Evolutionary conservation across 106 monocot genomes (phyloP).

Genomic region (Narthecium ossifragum): DNA sequence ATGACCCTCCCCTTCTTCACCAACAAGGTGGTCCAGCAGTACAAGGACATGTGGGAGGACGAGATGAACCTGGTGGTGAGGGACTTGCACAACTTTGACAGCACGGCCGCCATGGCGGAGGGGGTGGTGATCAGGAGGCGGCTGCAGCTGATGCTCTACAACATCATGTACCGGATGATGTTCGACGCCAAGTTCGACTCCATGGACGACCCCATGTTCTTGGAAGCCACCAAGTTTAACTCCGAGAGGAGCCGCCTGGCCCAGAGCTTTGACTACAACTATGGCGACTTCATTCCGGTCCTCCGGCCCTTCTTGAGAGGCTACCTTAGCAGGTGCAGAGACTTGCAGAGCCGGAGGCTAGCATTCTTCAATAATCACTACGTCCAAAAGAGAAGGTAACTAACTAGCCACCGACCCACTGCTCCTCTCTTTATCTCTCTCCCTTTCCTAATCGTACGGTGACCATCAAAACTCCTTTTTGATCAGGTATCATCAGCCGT

Average conservation of each 20-base stretch:
- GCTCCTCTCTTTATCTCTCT: no score
- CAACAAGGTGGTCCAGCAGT: constrained; percentile 71
- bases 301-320: constrained; percentile 30
- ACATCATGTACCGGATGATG: constrained; percentile 76
- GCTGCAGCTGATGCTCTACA: constrained; percentile 75
- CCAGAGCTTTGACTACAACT: constrained; percentile 46
- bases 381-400: constrained; percentile 45
- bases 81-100: constrained; percentile 27
- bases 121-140: constrained; percentile 44
- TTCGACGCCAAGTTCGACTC: constrained; percentile 54
- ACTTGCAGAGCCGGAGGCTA: constrained; percentile 47
- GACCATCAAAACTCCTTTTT: no score
- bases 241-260: constrained; percentile 42
- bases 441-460: no score
- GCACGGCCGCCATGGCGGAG: constrained; percentile 10
- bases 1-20: constrained; percentile 92
- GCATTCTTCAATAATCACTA: constrained; percentile 72
- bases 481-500: no score
- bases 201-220: constrained; percentile 43
- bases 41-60: constrained; percentile 55
- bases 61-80: constrained; percentile 46
- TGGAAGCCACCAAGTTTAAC: constrained; percentile 43
- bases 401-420: no score
- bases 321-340: constrained; percentile 55
- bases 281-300: constrained; percentile 37